A percentile compares a stretch with the other conserved stretches of the same genome.
Evolutionary conservation across 1,284 basidiomycete species (phyloP).

Genomic region (Sporisorium graminicola): DNA sequence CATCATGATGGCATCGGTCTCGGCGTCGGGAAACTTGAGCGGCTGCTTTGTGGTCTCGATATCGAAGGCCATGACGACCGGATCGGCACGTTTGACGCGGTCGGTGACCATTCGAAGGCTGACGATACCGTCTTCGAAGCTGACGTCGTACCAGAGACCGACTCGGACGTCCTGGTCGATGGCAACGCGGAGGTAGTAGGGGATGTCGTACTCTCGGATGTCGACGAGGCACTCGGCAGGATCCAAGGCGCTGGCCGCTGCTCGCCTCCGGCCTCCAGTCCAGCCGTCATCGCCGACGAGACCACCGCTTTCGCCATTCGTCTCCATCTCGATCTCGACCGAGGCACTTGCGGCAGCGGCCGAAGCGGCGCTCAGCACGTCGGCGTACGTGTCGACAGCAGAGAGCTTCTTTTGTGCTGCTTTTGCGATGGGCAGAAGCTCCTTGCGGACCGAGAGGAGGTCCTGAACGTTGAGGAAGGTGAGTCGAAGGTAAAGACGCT

Average conservation of each 20-base stretch:
- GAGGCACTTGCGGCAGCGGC: slow-evolving; percentile 41
- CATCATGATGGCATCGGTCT: slow-evolving; percentile 99
- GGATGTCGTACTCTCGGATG: slow-evolving; percentile 94
- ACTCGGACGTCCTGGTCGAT: slow-evolving; percentile 98
- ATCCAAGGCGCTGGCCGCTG: slow-evolving; percentile 73
- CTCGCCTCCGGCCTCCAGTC: slow-evolving; percentile 37
- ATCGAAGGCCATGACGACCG: slow-evolving; percentile 98
- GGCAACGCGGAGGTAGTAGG: slow-evolving; percentile 96
- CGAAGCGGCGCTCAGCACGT: slow-evolving; percentile 79
- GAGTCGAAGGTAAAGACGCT: slow-evolving; percentile 87
- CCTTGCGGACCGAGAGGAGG: slow-evolving; percentile 86
- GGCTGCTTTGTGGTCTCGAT: slow-evolving; percentile 99
- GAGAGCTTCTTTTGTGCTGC: slow-evolving; percentile 93
- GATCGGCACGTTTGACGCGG: slow-evolving; percentile 97
- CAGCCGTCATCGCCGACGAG: slow-evolving; percentile 69
- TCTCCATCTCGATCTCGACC: slow-evolving; percentile 57
- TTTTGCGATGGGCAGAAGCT: slow-evolving; percentile 88
- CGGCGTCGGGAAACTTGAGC: slow-evolving; percentile 96
- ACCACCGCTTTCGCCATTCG: slow-evolving; percentile 15
- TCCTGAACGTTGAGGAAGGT: slow-evolving; percentile 94
- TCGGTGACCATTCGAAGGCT: slow-evolving; percentile 81
- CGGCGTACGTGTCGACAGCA: slow-evolving; percentile 97
- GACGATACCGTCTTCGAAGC: slow-evolving; percentile 83
- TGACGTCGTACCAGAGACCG: slow-evolving; percentile 93
- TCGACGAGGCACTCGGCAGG: slow-evolving; percentile 93